A percentile compares a stretch with the other conserved stretches of the same genome.
phyloP scores from a whole-genome alignment of 306 rosid species.

The Fragaria nilgerrensis region DNA sequence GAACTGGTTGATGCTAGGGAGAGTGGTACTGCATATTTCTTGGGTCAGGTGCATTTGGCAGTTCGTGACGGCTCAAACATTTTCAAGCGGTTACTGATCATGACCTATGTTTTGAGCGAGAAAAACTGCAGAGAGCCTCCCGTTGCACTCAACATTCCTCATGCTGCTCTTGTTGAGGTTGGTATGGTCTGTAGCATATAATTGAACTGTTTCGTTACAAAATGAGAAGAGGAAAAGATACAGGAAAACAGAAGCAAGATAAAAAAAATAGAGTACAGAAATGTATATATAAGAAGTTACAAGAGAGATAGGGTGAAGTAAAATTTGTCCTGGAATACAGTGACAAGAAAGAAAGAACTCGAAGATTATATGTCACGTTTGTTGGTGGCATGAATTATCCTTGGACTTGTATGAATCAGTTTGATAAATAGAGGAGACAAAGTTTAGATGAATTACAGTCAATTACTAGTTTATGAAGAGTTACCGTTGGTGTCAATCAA shows the following conservation, averaged over 20 bases:
- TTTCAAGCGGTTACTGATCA: constrained; percentile 57
- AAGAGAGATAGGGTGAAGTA: not conserved
- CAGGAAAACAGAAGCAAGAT: not conserved
- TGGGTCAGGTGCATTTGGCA: constrained; percentile 63
- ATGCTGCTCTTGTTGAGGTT: constrained; percentile 85
- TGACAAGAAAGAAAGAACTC: not conserved
- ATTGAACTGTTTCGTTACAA: not conserved
- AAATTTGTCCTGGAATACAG: not conserved
- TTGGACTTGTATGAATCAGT: not conserved
- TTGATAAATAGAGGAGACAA: not conserved
- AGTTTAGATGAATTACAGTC: too few species aligned
- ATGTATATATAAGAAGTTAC: not conserved
- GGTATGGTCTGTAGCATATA: constrained; percentile 58
- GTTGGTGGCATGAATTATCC: not conserved
- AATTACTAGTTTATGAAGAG: not conserved
- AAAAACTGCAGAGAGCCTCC: constrained; percentile 65
- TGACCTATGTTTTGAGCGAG: constrained; percentile 52
- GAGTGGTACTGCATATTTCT: constrained; percentile 78
- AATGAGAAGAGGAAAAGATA: not conserved
- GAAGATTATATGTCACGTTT: not conserved
- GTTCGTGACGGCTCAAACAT: constrained; percentile 54
- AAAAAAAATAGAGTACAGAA: not conserved
- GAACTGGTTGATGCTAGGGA: constrained; percentile 74
- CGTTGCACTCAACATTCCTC: constrained; percentile 69
- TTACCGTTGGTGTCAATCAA: too few species aligned